Conservation (phyloP, 306 rosid genomes). For the Prunus dulcis region DNA sequence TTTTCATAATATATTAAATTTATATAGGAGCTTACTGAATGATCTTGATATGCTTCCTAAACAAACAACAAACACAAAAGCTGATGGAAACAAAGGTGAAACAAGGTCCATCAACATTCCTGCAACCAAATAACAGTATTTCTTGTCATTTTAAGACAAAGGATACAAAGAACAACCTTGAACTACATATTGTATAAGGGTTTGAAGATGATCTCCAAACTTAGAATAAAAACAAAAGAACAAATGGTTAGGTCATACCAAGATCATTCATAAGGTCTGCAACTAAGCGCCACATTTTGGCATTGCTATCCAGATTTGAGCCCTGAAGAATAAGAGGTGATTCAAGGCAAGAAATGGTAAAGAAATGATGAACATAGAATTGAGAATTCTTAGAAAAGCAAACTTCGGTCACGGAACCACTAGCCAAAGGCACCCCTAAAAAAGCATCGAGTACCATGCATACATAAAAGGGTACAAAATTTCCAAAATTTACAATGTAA, state of each 20-base stretch:
- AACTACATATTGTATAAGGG: background rate
- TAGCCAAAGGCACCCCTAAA: background rate
- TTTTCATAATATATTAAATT: constrained; percentile 6
- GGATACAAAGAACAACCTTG: background rate
- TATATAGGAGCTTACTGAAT: constrained; percentile 72
- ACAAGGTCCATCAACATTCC: constrained; percentile 98
- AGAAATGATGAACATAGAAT: constrained; percentile 5
- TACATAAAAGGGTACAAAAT: background rate
- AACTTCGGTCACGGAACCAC: constrained; percentile 4
- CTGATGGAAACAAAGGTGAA: constrained; percentile 92
- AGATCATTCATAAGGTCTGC: constrained; percentile 98
- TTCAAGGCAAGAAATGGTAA: constrained; percentile 2
- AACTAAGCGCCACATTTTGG: constrained; percentile 96
- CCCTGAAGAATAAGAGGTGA: constrained; percentile 56
- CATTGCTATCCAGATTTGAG: constrained; percentile 93
- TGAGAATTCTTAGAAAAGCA: constrained; percentile 4
- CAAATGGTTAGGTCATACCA: constrained; percentile 40
- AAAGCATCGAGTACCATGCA: constrained; percentile 4
- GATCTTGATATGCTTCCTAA: constrained; percentile 95
- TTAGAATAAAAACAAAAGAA: background rate
- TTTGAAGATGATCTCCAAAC: constrained; percentile 12
- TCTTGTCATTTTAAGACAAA: constrained; percentile 24
- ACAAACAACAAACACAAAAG: constrained; percentile 79
- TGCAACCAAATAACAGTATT: constrained; percentile 35
- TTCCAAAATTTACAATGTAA: background rate